Evolutionary conservation across 2,329 filamentous ascomycete species (phyloP).

Genomic region (Pseudopyrenochaeta lycopersici): DNA sequence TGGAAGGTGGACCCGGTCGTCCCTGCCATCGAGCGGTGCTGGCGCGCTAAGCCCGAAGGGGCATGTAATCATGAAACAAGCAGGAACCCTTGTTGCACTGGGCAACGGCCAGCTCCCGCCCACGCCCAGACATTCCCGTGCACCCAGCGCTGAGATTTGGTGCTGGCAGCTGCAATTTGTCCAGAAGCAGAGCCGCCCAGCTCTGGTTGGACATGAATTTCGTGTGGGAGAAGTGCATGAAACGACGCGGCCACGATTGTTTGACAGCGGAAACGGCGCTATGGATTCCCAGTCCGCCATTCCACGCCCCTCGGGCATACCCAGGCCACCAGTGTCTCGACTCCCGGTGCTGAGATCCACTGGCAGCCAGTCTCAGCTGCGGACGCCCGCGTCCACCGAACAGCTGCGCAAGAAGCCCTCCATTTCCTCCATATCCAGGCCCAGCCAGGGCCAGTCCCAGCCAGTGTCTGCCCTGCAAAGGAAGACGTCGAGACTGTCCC

Average conservation of each 20-base stretch:
- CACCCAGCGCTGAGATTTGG: constrained; percentile 18
- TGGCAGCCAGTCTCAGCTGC: constrained; percentile 51
- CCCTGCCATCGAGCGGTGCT: constrained; percentile 2
- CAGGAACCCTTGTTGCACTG: constrained; percentile 12
- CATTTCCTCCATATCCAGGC: constrained; percentile 31
- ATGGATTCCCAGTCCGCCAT: constrained; percentile 47
- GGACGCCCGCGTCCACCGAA: constrained; percentile 55
- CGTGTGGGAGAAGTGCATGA: constrained; percentile 10
- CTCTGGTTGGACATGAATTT: constrained; percentile 17
- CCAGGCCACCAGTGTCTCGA: constrained; percentile 59
- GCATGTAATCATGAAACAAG: constrained; percentile 10
- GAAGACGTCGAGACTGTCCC: constrained; percentile 42
- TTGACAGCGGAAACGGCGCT: constrained; percentile 24
- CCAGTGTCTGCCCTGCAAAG: constrained; percentile 37
- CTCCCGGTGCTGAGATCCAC: constrained; percentile 59
- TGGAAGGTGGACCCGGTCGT: constrained; percentile 14
- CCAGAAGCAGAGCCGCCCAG: constrained; percentile 6
- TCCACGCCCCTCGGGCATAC: constrained; percentile 51
- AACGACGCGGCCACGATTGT: too few species aligned
- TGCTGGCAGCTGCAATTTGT: constrained; percentile 8
- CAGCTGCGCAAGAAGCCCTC: constrained; percentile 48
- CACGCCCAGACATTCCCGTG: constrained; percentile 17
- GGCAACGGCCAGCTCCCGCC: constrained; percentile 19
- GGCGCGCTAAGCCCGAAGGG: constrained; percentile 11
- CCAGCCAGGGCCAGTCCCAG: too few species aligned